Evolutionary conservation across 352 stramenopile genomes (phyloP).

Genomic region (Aphanomyces invadans): DNA sequence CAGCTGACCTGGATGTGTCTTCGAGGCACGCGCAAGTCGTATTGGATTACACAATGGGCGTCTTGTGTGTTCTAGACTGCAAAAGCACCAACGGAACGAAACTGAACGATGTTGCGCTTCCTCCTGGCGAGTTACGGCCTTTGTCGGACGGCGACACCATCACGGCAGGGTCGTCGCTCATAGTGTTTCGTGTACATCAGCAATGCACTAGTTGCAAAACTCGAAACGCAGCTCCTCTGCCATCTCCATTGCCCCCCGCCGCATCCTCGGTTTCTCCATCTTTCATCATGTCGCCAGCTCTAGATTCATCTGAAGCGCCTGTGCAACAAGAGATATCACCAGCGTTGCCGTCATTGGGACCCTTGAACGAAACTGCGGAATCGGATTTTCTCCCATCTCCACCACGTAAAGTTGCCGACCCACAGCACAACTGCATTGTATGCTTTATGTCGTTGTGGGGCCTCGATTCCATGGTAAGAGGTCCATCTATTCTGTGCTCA

Average conservation of each 20-base stretch:
- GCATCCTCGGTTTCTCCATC: background rate
- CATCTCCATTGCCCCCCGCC: background rate
- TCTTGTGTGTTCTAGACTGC: background rate
- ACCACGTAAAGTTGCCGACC: background rate
- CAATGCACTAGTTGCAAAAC: background rate
- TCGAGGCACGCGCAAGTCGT: slow-evolving; percentile 4
- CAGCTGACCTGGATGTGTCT: slow-evolving; percentile 18
- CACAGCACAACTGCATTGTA: slow-evolving; percentile 4
- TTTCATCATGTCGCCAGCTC: background rate
- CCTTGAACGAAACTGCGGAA: no score
- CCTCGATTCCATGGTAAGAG: background rate
- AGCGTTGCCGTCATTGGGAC: no score
- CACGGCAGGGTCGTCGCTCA: background rate
- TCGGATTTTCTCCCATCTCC: background rate
- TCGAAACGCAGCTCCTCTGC: background rate
- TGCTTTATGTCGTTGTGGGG: slow-evolving; percentile 6
- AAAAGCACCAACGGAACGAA: slow-evolving; percentile 23
- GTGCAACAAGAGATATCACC: no score
- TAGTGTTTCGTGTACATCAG: slow-evolving; percentile 7
- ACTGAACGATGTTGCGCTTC: slow-evolving; percentile 7
- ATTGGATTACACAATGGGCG: background rate
- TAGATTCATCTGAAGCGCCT: no score
- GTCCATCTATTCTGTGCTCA: background rate
- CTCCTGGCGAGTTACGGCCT: background rate
- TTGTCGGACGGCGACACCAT: slow-evolving; percentile 14